Evolutionary conservation across 2,329 filamentous ascomycete genomes (phyloP).

Genomic region (Xylaria polymorpha): DNA sequence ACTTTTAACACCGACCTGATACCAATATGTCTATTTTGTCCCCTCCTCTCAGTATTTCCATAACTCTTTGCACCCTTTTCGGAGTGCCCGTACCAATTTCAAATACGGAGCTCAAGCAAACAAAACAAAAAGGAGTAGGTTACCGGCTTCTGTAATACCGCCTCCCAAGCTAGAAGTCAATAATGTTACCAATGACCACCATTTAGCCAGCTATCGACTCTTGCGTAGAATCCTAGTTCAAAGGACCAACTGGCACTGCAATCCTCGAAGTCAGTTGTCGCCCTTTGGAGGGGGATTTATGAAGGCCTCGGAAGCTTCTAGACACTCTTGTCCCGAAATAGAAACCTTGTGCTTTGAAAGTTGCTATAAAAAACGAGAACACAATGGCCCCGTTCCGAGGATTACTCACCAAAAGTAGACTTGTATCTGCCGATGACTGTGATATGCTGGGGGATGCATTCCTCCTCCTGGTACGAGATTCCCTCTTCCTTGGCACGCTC

Average conservation of each 20-base stretch:
- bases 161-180: not conserved
- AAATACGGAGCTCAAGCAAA: not conserved
- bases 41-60: not conserved
- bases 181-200: not conserved
- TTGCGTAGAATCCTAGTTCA: not conserved
- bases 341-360: no score
- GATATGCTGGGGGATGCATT: not conserved
- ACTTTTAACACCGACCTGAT: not conserved
- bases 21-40: not conserved
- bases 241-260: not conserved
- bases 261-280: no score
- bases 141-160: not conserved
- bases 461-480: not conserved
- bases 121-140: not conserved
- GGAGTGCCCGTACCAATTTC: not conserved
- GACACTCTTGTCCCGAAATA: no score
- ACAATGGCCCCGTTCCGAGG: no score
- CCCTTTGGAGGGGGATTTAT: no score
- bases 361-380: no score
- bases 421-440: conserved; percentile 2
- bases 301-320: no score
- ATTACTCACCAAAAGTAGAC: not conserved
- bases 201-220: not conserved
- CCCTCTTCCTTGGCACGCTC: not conserved
- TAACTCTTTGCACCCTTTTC: not conserved